Evolutionary conservation across 2,329 filamentous ascomycete species (phyloP).

Genomic region (Ophiostoma populinum): DNA sequence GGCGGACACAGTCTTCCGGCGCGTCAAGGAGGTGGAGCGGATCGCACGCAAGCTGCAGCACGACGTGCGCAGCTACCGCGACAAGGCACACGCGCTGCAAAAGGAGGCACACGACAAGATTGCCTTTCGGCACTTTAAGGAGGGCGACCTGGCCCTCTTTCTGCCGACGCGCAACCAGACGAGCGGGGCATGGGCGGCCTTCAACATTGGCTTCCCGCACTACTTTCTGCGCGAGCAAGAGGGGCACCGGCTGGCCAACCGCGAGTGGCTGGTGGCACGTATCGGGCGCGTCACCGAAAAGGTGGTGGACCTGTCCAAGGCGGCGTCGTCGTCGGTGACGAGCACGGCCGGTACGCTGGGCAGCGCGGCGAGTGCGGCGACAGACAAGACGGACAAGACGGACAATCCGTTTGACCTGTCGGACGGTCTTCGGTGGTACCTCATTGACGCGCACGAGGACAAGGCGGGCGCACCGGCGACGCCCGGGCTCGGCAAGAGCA

Average conservation of each 20-base stretch:
- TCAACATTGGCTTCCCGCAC: constrained; percentile 93
- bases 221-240: constrained; percentile 94
- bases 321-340: constrained; percentile 26
- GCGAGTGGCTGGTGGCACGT: constrained; percentile 92
- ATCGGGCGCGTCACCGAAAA: constrained; percentile 85
- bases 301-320: constrained; percentile 80
- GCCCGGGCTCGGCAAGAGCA: constrained; percentile 78
- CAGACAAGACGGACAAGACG: constrained; percentile 37
- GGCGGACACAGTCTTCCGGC: constrained; percentile 68
- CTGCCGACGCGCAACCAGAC: constrained; percentile 87
- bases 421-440: constrained; percentile 88
- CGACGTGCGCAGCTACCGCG: constrained; percentile 71
- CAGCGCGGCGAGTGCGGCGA: neutral
- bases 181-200: constrained; percentile 90
- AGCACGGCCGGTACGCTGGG: constrained; percentile 21
- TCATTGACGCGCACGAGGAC: constrained; percentile 85
- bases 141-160: constrained; percentile 87
- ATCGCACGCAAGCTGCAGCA: constrained; percentile 86
- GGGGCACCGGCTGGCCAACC: constrained; percentile 60
- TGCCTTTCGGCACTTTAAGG: constrained; percentile 87
- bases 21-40: constrained; percentile 84
- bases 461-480: constrained; percentile 85
- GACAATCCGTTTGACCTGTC: constrained; percentile 96
- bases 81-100: constrained; percentile 65
- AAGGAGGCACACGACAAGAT: constrained; percentile 91